Conservation (phyloP, 2,329 filamentous ascomycete species). For the Fusarium floridanum region DNA sequence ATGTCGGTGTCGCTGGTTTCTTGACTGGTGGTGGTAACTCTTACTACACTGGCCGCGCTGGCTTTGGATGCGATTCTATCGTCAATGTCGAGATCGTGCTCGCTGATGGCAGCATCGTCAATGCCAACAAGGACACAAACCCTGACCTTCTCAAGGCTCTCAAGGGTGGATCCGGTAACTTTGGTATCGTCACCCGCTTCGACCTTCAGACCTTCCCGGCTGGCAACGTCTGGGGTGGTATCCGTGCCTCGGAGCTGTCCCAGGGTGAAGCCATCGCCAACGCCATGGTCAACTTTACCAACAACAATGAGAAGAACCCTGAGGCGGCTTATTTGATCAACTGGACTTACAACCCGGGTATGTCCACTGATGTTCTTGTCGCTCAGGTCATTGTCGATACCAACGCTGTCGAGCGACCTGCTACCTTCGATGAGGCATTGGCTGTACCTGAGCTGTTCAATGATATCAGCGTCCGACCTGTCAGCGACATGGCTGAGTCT, state of each 20-base stretch:
- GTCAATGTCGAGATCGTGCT: conserved; percentile 59
- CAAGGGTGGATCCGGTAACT: conserved; percentile 61
- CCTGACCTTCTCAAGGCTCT: conserved; percentile 59
- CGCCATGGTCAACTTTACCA: conserved; percentile 32
- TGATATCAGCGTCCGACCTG: conserved; percentile 27
- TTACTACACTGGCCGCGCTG: conserved; percentile 48
- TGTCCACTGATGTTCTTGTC: conserved; percentile 27
- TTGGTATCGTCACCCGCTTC: conserved; percentile 54
- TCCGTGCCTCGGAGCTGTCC: conserved; percentile 27
- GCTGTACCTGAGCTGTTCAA: conserved; percentile 32
- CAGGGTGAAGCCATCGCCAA: conserved; percentile 22
- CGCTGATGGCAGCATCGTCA: conserved; percentile 55
- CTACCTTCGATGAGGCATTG: conserved; percentile 43
- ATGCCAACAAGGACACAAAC: conserved; percentile 54
- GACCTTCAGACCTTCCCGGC: conserved; percentile 31
- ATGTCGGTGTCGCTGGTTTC: conserved; percentile 48
- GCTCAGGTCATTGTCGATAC: conserved; percentile 35
- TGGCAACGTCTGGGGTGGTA: conserved; percentile 21
- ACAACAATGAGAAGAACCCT: conserved; percentile 34
- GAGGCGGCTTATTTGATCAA: conserved; percentile 36
- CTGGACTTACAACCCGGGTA: conserved; percentile 32
- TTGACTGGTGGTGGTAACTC: conserved; percentile 47
- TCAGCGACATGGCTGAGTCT: conserved; percentile 22
- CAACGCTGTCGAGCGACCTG: conserved; percentile 34
- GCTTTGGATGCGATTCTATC: conserved; percentile 58